Conservation (phyloP, 2,329 filamentous ascomycete genomes). For the Pestalotiopsis sp. region DNA sequence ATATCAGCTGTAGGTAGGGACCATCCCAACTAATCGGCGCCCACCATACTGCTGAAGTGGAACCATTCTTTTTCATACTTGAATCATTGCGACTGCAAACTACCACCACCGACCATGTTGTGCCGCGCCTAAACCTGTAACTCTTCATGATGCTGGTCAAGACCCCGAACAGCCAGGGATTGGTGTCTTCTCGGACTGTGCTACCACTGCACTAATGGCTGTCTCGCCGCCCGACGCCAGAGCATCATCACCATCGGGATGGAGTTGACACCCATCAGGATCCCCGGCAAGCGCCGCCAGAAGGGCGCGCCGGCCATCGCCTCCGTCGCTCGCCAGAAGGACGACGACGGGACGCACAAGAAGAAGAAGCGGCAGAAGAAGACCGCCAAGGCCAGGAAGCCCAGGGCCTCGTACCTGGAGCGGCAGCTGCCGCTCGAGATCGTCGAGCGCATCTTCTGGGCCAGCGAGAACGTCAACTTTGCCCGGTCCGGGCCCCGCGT, state of each 20-base stretch:
- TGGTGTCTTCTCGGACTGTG: neutral
- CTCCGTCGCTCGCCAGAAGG: neutral
- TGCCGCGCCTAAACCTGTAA: too few species aligned
- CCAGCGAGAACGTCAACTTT: constrained; percentile 51
- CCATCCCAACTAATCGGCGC: neutral
- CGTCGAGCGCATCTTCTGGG: constrained; percentile 54
- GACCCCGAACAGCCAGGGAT: neutral
- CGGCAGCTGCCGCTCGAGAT: constrained; percentile 52
- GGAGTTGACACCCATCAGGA: constrained; percentile 51
- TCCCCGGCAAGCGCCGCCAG: constrained; percentile 47
- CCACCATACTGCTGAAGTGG: constrained; percentile 5
- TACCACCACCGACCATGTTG: too few species aligned
- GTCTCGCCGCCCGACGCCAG: neutral
- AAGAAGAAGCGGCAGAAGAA: constrained; percentile 10
- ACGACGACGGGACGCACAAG: neutral
- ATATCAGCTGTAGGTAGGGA: neutral
- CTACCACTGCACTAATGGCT: neutral
- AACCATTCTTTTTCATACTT: neutral
- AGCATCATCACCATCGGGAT: constrained; percentile 29
- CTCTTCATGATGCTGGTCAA: neutral
- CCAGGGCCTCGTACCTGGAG: constrained; percentile 29
- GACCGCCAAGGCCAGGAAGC: neutral
- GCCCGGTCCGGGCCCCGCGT: constrained; percentile 46
- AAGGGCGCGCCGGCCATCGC: constrained; percentile 13
- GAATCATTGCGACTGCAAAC: neutral